Evolutionary conservation across 148 eudicot species (phyloP).

Genomic region (Vaccinium macrocarpon): DNA sequence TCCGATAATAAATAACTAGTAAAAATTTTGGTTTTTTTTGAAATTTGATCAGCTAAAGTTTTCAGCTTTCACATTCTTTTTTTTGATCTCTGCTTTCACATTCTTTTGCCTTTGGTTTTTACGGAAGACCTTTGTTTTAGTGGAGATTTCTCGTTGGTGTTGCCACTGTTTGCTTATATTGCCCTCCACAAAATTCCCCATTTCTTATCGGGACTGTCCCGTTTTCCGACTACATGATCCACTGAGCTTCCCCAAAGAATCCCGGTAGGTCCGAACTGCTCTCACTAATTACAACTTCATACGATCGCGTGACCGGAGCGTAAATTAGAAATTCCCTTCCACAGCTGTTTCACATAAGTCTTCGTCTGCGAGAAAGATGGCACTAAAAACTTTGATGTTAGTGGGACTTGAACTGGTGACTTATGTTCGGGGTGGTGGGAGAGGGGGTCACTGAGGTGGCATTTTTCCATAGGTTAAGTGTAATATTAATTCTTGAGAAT

Average conservation of each 20-base stretch:
- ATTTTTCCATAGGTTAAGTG: too few species aligned
- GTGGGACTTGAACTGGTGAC: not conserved
- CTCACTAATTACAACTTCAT: not conserved
- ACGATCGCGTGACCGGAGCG: not conserved
- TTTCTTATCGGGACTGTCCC: not conserved
- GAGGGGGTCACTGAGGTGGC: too few species aligned
- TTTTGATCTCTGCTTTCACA: too few species aligned
- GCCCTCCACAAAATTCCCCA: not conserved
- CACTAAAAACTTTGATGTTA: not conserved
- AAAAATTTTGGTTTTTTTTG: not conserved
- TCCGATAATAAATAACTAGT: not conserved
- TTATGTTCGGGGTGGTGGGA: not conserved
- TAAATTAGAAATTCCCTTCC: not conserved
- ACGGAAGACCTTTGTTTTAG: not conserved
- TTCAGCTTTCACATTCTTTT: not conserved
- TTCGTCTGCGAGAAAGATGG: not conserved
- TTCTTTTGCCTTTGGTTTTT: not conserved
- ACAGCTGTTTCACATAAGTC: not conserved
- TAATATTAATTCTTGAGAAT: not conserved
- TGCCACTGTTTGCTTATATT: not conserved
- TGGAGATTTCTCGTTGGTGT: not conserved
- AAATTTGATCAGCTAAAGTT: not conserved
- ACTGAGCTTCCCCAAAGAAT: not conserved
- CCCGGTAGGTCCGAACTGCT: not conserved
- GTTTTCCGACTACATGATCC: not conserved